A percentile compares a stretch with the other conserved stretches of the same genome.
These are phyloP conservation scores for Sarocladium kiliense DNA, from an alignment of 2,329 filamentous ascomycete genomes.

Conservation along the genomic window DNA sequence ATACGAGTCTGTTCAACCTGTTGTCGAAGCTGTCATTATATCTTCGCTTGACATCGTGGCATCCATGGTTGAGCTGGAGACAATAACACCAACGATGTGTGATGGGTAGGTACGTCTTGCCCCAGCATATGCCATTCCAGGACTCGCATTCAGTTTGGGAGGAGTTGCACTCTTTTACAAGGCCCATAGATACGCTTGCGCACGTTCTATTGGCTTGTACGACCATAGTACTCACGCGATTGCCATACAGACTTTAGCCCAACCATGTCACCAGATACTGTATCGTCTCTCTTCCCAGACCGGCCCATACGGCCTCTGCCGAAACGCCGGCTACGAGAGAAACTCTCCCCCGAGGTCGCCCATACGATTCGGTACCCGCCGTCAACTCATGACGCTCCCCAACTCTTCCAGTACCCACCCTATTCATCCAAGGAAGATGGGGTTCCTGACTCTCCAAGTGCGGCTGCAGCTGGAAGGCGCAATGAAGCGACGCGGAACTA, in stretches of 20 bases:
- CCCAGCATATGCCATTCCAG: neutral
- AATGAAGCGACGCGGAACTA: constrained; percentile 19
- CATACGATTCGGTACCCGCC: constrained; percentile 79
- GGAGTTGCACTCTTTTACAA: no score
- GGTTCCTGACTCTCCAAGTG: constrained; percentile 4
- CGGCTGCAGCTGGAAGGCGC: constrained; percentile 9
- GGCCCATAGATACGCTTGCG: no score
- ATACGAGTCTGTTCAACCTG: constrained; percentile 6
- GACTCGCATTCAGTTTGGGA: neutral
- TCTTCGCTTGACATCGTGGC: neutral
- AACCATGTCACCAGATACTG: constrained; percentile 67
- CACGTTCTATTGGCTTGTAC: no score
- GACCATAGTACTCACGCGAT: constrained; percentile 6
- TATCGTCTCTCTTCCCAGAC: constrained; percentile 78
- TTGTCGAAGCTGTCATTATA: neutral
- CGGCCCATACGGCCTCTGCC: constrained; percentile 90
- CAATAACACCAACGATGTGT: constrained; percentile 26
- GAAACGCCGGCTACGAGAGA: constrained; percentile 80
- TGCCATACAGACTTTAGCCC: constrained; percentile 35
- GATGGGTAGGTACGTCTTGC: constrained; percentile 33
- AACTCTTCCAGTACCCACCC: constrained; percentile 62
- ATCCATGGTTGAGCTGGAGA: neutral
- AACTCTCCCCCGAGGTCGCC: constrained; percentile 78
- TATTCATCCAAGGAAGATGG: constrained; percentile 48
- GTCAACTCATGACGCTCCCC: constrained; percentile 62